These are phyloP conservation scores for Amanita muscaria DNA, from an alignment of 768 basidiomycete genomes.

Conservation along the genomic window DNA sequence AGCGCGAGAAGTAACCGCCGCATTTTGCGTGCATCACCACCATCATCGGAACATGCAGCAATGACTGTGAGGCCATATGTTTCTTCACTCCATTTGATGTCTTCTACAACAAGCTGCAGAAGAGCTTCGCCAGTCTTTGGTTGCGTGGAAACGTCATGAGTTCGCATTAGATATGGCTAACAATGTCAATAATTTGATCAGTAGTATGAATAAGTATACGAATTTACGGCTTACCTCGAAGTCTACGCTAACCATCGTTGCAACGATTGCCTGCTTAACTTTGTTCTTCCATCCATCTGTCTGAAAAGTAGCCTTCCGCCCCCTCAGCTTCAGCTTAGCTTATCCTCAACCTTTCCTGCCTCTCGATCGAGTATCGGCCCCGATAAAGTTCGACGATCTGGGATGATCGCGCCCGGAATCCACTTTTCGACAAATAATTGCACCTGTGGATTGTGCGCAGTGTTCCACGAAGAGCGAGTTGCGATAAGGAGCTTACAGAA, in stretches of 20 bases:
- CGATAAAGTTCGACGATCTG: constrained; percentile 12
- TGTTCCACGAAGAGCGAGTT: constrained; percentile 16
- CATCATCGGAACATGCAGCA: constrained; percentile 18
- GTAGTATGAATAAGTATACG: neutral
- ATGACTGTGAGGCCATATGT: no score
- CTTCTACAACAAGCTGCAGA: constrained; percentile 14
- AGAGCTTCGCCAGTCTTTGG: constrained; percentile 20
- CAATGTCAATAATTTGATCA: no score
- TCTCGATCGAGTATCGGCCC: constrained; percentile 12
- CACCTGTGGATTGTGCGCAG: constrained; percentile 14
- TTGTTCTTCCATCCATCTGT: constrained; percentile 25
- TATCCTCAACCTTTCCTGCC: constrained; percentile 9
- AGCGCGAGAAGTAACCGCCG: constrained; percentile 9
- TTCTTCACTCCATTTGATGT: no score
- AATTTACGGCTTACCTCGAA: constrained; percentile 14
- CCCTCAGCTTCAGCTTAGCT: constrained; percentile 8
- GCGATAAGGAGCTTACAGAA: constrained; percentile 9
- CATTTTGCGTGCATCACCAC: constrained; percentile 15
- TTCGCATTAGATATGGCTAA: constrained; percentile 15
- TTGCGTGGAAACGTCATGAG: constrained; percentile 14
- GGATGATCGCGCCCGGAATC: constrained; percentile 15
- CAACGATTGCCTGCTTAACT: constrained; percentile 16
- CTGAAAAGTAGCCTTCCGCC: constrained; percentile 15
- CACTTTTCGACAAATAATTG: constrained; percentile 16
- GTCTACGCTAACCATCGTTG: constrained; percentile 18